A percentile compares a stretch with the other conserved stretches of the same genome.
Conservation (phyloP, 164 flowering plant species). For the Sextonia rubra region DNA sequence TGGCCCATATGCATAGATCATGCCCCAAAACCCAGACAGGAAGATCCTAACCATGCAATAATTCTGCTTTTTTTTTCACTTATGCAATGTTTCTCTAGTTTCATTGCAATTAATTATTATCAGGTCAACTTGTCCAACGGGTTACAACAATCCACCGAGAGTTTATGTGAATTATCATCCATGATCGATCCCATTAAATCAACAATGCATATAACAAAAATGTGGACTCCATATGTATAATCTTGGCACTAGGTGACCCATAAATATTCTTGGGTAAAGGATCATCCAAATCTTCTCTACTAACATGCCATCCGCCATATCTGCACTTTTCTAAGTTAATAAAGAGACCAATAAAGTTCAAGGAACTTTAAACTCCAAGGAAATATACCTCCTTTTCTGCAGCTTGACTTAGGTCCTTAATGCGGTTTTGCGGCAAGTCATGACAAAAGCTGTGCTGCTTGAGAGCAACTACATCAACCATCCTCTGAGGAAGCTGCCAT, state of each 20-base stretch:
- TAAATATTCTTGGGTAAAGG: too few species aligned
- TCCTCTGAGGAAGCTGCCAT: conserved; percentile 70
- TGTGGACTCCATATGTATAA: too few species aligned
- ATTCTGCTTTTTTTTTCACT: too few species aligned
- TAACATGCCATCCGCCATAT: neutral
- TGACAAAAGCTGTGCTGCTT: conserved; percentile 81
- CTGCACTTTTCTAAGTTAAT: neutral
- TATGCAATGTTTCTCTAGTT: neutral
- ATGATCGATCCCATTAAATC: neutral
- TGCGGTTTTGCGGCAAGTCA: conserved; percentile 78
- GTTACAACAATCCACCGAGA: neutral
- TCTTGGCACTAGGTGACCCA: neutral
- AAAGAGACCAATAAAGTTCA: neutral
- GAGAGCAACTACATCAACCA: conserved; percentile 63
- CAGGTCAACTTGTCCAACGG: too few species aligned
- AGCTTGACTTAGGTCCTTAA: conserved; percentile 69
- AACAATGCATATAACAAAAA: too few species aligned
- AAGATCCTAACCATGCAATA: neutral
- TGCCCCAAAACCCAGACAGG: neutral
- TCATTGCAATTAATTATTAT: neutral
- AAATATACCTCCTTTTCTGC: conserved; percentile 82
- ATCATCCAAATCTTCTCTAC: neutral
- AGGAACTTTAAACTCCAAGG: neutral
- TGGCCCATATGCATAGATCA: neutral
- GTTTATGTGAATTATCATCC: neutral